phyloP scores from a whole-genome alignment of 2,329 filamentous ascomycete genomes.

The Didymella keratinophila region DNA sequence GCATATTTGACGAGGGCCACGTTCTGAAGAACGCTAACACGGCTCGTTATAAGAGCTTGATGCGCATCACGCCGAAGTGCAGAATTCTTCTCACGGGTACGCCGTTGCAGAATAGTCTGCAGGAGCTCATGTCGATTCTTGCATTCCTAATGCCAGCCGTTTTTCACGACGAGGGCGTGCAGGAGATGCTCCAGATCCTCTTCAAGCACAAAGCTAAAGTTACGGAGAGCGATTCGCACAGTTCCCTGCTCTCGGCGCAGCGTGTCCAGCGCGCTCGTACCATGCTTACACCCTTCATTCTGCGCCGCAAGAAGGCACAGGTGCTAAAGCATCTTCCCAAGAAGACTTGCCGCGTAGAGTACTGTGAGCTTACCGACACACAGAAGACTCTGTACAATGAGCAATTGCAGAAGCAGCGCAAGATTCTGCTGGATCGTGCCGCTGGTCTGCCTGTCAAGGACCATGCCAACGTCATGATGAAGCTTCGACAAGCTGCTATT shows the following conservation, averaged over 20 bases:
- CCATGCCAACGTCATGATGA: conserved; percentile 73
- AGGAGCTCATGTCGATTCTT: conserved; percentile 87
- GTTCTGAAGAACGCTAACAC: conserved; percentile 89
- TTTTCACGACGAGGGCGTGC: conserved; percentile 70
- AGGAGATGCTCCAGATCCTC: conserved; percentile 81
- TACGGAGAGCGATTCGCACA: conserved; percentile 73
- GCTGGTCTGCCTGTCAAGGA: conserved; percentile 63
- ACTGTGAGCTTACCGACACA: conserved; percentile 77
- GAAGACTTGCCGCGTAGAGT: conserved; percentile 80
- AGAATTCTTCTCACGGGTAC: conserved; percentile 89
- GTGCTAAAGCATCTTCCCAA: conserved; percentile 82
- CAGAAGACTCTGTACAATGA: conserved; percentile 79
- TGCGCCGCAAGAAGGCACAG: conserved; percentile 92
- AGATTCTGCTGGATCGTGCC: conserved; percentile 67
- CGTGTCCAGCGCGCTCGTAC: conserved; percentile 86
- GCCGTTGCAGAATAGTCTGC: conserved; percentile 91
- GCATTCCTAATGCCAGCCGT: conserved; percentile 92
- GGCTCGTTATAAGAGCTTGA: conserved; percentile 79
- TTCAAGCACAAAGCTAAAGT: conserved; percentile 93
- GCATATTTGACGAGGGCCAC: conserved; percentile 94
- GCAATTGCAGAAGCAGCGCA: conserved; percentile 68
- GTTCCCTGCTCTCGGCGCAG: conserved; percentile 83
- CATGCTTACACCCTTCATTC: conserved; percentile 93
- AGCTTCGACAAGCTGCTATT: conserved; percentile 88
- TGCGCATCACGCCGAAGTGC: conserved; percentile 80